Conservation (phyloP, 1,284 basidiomycete species). For the Apiotrichum montevideense region DNA sequence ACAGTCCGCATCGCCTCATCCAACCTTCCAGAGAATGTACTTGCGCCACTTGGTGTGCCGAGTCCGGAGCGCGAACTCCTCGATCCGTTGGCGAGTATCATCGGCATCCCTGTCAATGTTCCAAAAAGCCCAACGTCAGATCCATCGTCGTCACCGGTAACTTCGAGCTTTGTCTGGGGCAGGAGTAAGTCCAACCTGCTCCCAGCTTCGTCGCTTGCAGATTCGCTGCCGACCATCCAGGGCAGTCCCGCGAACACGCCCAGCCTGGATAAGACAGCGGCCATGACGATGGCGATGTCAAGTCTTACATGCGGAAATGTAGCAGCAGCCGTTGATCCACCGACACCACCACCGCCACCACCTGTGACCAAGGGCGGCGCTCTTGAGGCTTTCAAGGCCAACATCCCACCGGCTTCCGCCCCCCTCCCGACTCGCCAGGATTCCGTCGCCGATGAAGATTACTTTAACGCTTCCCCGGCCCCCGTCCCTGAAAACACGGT, state of each 20-base stretch:
- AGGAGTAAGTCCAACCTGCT: no score
- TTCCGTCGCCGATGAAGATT: slow-evolving; percentile 17
- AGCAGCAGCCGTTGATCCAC: not conserved
- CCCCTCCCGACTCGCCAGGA: slow-evolving; percentile 28
- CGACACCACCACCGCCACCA: not conserved
- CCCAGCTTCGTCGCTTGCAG: not conserved
- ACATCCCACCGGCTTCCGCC: slow-evolving; percentile 39
- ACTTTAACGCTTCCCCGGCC: slow-evolving; percentile 27
- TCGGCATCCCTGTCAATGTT: no score
- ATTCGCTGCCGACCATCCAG: slow-evolving; percentile 31
- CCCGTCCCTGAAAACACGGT: not conserved
- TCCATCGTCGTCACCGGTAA: no score
- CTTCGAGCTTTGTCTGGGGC: no score
- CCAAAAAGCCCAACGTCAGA: no score
- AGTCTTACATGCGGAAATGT: not conserved
- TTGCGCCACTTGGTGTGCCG: slow-evolving; percentile 65
- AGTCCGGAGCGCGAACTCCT: slow-evolving; percentile 80
- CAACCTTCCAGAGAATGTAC: slow-evolving; percentile 26
- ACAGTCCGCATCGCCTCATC: slow-evolving; percentile 69
- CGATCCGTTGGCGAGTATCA: slow-evolving; percentile 60
- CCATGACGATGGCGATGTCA: not conserved
- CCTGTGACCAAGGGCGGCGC: not conserved
- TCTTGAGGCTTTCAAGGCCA: slow-evolving; percentile 9
- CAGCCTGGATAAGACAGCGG: slow-evolving; percentile 12
- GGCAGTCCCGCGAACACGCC: slow-evolving; percentile 41